phyloP scores from a whole-genome alignment of 1,284 basidiomycete species.

The Cutaneotrichosporon sp. region DNA sequence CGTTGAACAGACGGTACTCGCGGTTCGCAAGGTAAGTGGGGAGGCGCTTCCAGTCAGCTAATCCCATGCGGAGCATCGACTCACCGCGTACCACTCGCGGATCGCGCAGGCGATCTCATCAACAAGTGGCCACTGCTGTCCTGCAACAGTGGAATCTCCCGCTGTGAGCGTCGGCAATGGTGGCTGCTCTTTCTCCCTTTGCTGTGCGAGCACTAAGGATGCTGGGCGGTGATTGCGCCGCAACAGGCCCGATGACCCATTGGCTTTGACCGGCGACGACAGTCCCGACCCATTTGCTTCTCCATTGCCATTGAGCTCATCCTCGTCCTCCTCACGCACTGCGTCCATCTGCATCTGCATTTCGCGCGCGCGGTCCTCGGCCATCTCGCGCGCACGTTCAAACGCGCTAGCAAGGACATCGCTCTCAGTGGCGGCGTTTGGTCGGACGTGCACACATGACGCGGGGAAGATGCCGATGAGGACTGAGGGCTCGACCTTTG shows the following conservation, averaged over 20 bases:
- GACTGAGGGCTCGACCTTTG: slow-evolving; percentile 61
- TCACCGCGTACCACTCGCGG: slow-evolving; percentile 85
- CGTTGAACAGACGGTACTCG: slow-evolving; percentile 83
- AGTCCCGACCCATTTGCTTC: slow-evolving; percentile 2
- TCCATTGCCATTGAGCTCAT: slow-evolving; percentile 32
- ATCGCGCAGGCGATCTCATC: slow-evolving; percentile 96
- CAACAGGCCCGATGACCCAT: background rate
- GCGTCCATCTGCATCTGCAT: slow-evolving; percentile 54
- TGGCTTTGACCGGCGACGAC: background rate
- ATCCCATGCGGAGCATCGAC: slow-evolving; percentile 5
- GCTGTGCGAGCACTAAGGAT: slow-evolving; percentile 27
- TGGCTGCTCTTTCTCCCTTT: slow-evolving; percentile 64
- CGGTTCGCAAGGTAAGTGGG: slow-evolving; percentile 82
- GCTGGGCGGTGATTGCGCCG: slow-evolving; percentile 27
- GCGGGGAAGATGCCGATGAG: slow-evolving; percentile 95
- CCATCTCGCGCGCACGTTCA: slow-evolving; percentile 27
- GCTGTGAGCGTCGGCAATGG: slow-evolving; percentile 89
- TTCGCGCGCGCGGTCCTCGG: slow-evolving; percentile 25
- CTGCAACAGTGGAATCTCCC: slow-evolving; percentile 81
- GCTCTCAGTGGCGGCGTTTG: slow-evolving; percentile 83
- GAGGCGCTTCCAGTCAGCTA: slow-evolving; percentile 52
- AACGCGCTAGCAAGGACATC: slow-evolving; percentile 65
- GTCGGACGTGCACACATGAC: slow-evolving; percentile 81
- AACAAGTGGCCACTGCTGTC: slow-evolving; percentile 77
- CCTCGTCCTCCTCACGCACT: slow-evolving; percentile 70